Conservation (phyloP, 371 early-diverging fungal species). For the Blakeslea trispora region DNA sequence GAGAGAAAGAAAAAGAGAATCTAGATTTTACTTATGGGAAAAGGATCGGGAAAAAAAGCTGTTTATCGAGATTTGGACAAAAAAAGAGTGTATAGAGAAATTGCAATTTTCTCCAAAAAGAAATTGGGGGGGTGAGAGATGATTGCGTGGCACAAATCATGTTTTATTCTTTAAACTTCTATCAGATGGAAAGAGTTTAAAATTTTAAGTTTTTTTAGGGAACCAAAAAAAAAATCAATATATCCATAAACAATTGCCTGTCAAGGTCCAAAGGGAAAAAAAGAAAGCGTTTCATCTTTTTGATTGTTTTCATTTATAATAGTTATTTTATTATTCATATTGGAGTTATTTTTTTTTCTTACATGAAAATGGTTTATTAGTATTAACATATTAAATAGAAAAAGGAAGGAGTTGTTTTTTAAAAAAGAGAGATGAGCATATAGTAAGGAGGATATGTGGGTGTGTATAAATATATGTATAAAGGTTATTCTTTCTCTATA, state of each 20-base stretch:
- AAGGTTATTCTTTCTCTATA: background rate
- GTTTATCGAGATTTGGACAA: background rate
- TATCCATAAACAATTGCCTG: background rate
- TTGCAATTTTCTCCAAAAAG: background rate
- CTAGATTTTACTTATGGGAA: background rate
- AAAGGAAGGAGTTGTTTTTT: background rate
- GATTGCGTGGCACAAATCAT: background rate
- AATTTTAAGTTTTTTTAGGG: background rate
- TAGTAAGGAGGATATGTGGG: background rate
- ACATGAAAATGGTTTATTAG: background rate
- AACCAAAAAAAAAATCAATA: background rate
- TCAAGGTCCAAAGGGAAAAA: background rate
- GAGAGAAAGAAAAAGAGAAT: background rate
- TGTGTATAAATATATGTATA: slow-evolving; percentile 2
- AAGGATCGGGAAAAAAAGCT: background rate
- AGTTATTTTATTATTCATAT: background rate
- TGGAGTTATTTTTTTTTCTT: background rate
- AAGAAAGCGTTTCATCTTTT: background rate
- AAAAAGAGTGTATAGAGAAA: background rate
- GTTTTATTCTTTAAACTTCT: background rate
- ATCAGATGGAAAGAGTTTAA: background rate
- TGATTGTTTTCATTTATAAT: background rate
- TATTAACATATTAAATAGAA: background rate
- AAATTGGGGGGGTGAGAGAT: background rate
- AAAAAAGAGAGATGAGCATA: background rate